Conservation (phyloP, 2,329 filamentous ascomycete species). For the Neofusicoccum sp. region DNA sequence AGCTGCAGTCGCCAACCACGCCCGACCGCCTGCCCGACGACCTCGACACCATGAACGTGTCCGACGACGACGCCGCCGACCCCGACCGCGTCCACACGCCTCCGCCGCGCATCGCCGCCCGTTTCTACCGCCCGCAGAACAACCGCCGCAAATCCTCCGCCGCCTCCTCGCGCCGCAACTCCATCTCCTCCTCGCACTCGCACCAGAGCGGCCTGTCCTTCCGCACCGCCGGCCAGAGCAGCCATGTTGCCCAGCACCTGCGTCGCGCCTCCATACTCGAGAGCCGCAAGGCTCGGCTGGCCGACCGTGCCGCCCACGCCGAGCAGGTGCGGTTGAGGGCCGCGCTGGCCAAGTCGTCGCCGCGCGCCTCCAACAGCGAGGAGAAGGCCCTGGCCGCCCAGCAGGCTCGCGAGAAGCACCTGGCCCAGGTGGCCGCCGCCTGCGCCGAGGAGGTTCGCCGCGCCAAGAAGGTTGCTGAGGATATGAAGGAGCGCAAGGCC, state of each 20-base stretch:
- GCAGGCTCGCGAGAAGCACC: conserved; percentile 75
- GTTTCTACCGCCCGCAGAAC: conserved; percentile 70
- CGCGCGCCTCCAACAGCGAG: conserved; percentile 68
- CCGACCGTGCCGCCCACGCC: conserved; percentile 78
- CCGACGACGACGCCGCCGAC: conserved; percentile 41
- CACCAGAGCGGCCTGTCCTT: conserved; percentile 65
- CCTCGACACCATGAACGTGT: conserved; percentile 40
- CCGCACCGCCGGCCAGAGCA: conserved; percentile 65
- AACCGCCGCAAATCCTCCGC: conserved; percentile 74
- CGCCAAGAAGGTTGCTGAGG: conserved; percentile 80
- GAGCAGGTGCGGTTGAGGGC: conserved; percentile 80
- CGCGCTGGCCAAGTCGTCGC: conserved; percentile 71
- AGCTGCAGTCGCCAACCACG: conserved; percentile 9
- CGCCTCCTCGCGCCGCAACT: conserved; percentile 73
- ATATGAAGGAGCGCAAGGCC: conserved; percentile 78
- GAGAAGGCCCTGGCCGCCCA: conserved; percentile 77
- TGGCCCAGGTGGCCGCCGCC: conserved; percentile 78
- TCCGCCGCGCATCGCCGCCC: conserved; percentile 75
- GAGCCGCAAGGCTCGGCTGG: conserved; percentile 75
- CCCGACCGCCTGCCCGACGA: conserved; percentile 45
- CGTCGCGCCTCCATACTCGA: conserved; percentile 80
- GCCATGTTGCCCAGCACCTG: conserved; percentile 76
- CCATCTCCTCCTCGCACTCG: conserved; percentile 74
- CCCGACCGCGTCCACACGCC: conserved; percentile 58
- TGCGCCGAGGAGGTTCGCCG: conserved; percentile 83